Base-by-base conservation (phyloP, 495 filamentous ascomycete species). In the Lasiosphaeris hirsuta region DNA sequence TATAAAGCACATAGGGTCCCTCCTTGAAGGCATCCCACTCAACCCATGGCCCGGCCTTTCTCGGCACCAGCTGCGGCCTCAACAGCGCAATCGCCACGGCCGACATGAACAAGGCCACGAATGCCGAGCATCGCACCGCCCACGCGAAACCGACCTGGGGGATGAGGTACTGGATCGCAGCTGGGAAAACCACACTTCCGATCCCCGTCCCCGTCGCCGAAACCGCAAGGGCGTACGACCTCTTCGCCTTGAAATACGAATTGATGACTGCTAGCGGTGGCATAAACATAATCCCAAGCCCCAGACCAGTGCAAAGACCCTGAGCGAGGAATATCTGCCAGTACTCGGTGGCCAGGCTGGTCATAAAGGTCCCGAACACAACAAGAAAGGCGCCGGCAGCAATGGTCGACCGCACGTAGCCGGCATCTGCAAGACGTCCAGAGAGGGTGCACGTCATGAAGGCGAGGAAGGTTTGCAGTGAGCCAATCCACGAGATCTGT, bases 401-500 rank as follows among this genome's bases (percentile, higher is more conserved):
- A 18, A 73, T 68, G 33, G 74, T 72, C 36, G 67, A 65, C 19
- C 64, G 67, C 23, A 72, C 57, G 57, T 73, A 74, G 34, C 76
- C 76, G 7, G 73, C 74, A 57, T 79, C 75, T 1, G 73, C 66
- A 7, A 73, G 67, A 0, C 75, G 60, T 1, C 75, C 76, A 18
- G 75, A 74, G 48, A 73, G 38, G 13, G 64, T 69, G 61, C 76
- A 76, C 30, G 65, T 62, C 11, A 58, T 48, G 54, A 72, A 74
- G 52, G 71, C 71, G 7, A 79, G 64, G 48, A 78, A 78, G 41
- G 72, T 63, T 63, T 78, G 75, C 10, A 77, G 41, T 13, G 75
- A 78, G 15, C 76, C 76, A 49, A 78, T 76, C 76, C 75, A 79
- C 0, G 74, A 74, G 17, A 79, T 66, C 34, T 74, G 68, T 3